These are phyloP conservation scores for Flaveria trinervia DNA, from an alignment of 129 eudicot genomes.

Conservation along the genomic window DNA sequence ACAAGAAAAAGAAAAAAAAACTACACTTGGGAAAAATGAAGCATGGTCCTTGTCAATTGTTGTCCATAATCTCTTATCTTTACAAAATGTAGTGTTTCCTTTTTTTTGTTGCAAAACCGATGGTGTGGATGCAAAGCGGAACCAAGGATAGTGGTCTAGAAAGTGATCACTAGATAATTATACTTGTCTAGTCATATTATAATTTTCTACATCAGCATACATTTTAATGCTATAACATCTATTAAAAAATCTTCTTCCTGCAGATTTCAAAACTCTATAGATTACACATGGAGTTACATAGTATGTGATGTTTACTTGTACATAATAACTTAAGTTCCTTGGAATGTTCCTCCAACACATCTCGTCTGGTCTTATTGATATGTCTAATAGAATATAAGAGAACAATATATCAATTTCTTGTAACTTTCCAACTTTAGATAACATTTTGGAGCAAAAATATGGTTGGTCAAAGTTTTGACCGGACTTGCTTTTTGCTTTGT, in stretches of 20 bases:
- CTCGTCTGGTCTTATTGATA: slow-evolving; percentile 26
- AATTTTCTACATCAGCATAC: not conserved
- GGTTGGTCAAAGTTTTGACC: slow-evolving; percentile 49
- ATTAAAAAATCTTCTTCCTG: slow-evolving; percentile 10
- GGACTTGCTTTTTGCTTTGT: slow-evolving; percentile 42
- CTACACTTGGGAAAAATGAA: not conserved
- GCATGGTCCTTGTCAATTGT: not conserved
- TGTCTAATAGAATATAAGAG: slow-evolving; percentile 12
- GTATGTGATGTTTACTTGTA: slow-evolving; percentile 16
- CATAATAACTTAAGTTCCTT: slow-evolving; percentile 16
- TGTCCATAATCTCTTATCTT: not conserved
- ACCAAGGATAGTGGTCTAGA: slow-evolving; percentile 14
- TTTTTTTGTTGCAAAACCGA: too few species aligned
- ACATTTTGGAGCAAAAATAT: slow-evolving; percentile 16
- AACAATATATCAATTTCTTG: slow-evolving; percentile 8
- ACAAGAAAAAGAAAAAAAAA: not conserved
- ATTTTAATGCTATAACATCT: not conserved
- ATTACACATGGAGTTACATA: slow-evolving; percentile 20
- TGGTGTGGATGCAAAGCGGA: not conserved
- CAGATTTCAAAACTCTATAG: slow-evolving; percentile 6
- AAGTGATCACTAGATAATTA: not conserved
- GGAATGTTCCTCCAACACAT: not conserved
- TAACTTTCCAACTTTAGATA: slow-evolving; percentile 11
- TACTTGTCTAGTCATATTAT: slow-evolving; percentile 7
- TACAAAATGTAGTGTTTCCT: not conserved